Evolutionary conservation across 306 rosid species (phyloP), one percentile per base, ranked within the genome.

Genomic region (Vigna angularis): DNA sequence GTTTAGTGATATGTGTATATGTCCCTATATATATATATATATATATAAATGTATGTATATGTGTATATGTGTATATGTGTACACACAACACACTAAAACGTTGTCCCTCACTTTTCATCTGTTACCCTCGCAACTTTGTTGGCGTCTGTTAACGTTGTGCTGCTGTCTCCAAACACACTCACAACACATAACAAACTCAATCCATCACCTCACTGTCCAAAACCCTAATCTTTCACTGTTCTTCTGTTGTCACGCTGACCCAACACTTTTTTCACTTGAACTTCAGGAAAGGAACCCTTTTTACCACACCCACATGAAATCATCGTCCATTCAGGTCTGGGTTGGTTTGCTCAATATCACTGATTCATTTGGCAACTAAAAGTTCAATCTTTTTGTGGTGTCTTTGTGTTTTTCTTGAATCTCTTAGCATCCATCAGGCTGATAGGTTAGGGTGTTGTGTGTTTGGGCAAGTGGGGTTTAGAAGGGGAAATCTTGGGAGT

Each of bases 171-270:
- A 61, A 74, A 66, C 81, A 20, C 61, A 50, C 77, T 13, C 79
- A 66, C 79, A 62, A 71, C 34, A 42, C 16, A 45, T 12, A 45
- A 32, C 66, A 53, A 63, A 24, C 79, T 17, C 70, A 20, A 45
- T 45, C 26, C 73, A 4, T 56, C 63, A 50, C 68, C 14, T 66
- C 75, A 62, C 83, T 75, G 20, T 59, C 75, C 67, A 70, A 42
- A 89, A 91, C 94, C 93, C 93, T 87, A 90, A 63, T 68, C 32
- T 32, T 62, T 34, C 52, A 47, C 48, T 34, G 1, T 22, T 5
- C 49, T 26, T 4, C 66, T 74, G 58, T 52, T 74, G 58, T 52
- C 66, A 38, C 72, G 9, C 70, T 74, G 40, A 56, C 79, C 86
- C 68, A 22, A 0, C 78, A 66, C 30, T 72, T 20, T 56, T 53